Percentiles rank a stretch among this genome's conserved stretches.
These are phyloP conservation scores for Podospora fimiseda DNA, from an alignment of 495 filamentous ascomycete genomes.

Conservation along the genomic window DNA sequence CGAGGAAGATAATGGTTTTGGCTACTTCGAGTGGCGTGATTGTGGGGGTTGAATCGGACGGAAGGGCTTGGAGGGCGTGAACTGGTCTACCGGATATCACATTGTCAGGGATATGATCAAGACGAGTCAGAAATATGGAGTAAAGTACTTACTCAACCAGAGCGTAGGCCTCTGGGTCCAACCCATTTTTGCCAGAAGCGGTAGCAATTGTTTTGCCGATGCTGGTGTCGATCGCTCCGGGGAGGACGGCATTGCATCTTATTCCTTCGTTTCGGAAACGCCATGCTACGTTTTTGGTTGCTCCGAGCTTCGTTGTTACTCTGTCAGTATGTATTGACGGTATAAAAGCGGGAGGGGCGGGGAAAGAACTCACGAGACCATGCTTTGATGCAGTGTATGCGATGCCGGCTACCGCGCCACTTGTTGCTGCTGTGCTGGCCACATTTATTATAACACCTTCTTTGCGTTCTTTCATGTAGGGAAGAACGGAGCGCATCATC, in stretches of 20 bases:
- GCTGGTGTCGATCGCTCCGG: slow-evolving; percentile 18
- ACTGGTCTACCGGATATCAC: too few relatives aligned
- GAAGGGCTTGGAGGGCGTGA: slow-evolving; percentile 21
- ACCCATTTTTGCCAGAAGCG: background rate
- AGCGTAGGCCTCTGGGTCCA: slow-evolving; percentile 18
- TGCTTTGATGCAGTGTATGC: slow-evolving; percentile 38
- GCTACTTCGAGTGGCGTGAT: slow-evolving; percentile 32
- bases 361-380: slow-evolving; percentile 18
- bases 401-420: slow-evolving; percentile 33
- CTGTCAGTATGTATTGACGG: background rate
- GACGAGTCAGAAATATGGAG: background rate
- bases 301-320: slow-evolving; percentile 23
- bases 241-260: slow-evolving; percentile 22
- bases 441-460: slow-evolving; percentile 38
- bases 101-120: too few relatives aligned
- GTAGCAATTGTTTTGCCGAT: slow-evolving; percentile 19
- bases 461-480: slow-evolving; percentile 27
- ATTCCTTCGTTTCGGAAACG: slow-evolving; percentile 33
- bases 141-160: slow-evolving; percentile 18
- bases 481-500: slow-evolving; percentile 35
- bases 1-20: slow-evolving; percentile 31
- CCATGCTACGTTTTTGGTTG: slow-evolving; percentile 42
- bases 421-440: slow-evolving; percentile 30
- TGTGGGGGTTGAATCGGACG: slow-evolving; percentile 14
- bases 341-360: background rate